A percentile compares a stretch with the other conserved stretches of the same genome.
These are phyloP conservation scores for Sphagnum tenellum DNA, from an alignment of 225 moss, liverwort and hornwort species.

Conservation along the genomic window DNA sequence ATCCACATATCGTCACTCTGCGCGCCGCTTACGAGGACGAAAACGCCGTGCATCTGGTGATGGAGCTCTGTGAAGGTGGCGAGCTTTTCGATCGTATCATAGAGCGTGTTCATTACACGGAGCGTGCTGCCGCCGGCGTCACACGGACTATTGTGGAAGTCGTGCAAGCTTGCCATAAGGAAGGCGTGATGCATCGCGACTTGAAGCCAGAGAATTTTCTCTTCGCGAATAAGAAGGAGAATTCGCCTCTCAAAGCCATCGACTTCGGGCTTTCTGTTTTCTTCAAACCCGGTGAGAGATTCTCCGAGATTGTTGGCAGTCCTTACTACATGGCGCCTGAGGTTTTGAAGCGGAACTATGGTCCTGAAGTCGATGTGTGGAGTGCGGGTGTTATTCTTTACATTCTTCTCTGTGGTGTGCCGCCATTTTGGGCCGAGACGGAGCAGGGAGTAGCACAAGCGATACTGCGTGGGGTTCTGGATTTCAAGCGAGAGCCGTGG, in stretches of 20 bases:
- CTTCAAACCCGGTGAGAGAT: too few relatives aligned
- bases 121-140: slow-evolving; percentile 20
- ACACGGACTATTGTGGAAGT: slow-evolving; percentile 20
- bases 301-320: too few relatives aligned
- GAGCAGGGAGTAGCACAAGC: too few relatives aligned
- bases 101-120: slow-evolving; percentile 20
- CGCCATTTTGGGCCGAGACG: too few relatives aligned
- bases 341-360: too few relatives aligned
- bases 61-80: slow-evolving; percentile 23
- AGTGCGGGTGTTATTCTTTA: too few relatives aligned
- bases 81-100: slow-evolving; percentile 33
- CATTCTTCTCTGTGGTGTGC: too few relatives aligned
- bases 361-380: too few relatives aligned
- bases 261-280: slow-evolving; percentile 18
- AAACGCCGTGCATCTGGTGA: slow-evolving; percentile 19
- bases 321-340: too few relatives aligned
- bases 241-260: slow-evolving; percentile 28
- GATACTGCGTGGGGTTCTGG: too few relatives aligned
- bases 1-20: slow-evolving; percentile 28
- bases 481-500: too few relatives aligned
- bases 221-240: slow-evolving; percentile 14
- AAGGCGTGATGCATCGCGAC: slow-evolving; percentile 29
- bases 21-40: slow-evolving; percentile 26
- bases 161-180: slow-evolving; percentile 19
- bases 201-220: slow-evolving; percentile 36